These are phyloP conservation scores for Tolypocladium ophioglossoides DNA, from an alignment of 2,329 filamentous ascomycete genomes.

Conservation along the genomic window DNA sequence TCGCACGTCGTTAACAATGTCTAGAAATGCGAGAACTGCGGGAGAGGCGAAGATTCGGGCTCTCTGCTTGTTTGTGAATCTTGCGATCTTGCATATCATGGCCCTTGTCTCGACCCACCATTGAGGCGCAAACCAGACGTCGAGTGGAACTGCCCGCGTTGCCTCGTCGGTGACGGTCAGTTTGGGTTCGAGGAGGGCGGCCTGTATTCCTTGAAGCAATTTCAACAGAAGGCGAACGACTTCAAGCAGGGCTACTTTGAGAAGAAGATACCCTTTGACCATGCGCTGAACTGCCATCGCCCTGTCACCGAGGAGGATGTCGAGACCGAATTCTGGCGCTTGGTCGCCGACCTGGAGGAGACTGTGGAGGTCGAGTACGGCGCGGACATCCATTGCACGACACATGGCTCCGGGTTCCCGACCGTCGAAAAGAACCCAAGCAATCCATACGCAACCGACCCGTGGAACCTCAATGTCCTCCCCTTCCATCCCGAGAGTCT, in stretches of 20 bases:
- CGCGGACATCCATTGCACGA: slow-evolving; percentile 95
- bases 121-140: slow-evolving; percentile 65
- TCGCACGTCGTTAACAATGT: slow-evolving; percentile 5
- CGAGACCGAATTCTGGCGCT: slow-evolving; percentile 90
- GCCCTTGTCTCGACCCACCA: slow-evolving; percentile 78
- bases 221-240: slow-evolving; percentile 88
- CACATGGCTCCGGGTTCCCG: slow-evolving; percentile 92
- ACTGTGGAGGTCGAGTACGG: slow-evolving; percentile 97
- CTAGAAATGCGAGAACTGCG: slow-evolving; percentile 74
- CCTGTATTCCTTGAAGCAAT: slow-evolving; percentile 87
- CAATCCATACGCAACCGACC: slow-evolving; percentile 77
- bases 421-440: slow-evolving; percentile 85
- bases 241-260: slow-evolving; percentile 95
- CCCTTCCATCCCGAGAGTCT: slow-evolving; percentile 85
- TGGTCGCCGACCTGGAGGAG: slow-evolving; percentile 88
- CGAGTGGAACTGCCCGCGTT: slow-evolving; percentile 95
- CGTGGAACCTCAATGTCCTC: slow-evolving; percentile 92
- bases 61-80: slow-evolving; percentile 77
- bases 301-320: slow-evolving; percentile 91
- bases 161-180: slow-evolving; percentile 89
- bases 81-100: slow-evolving; percentile 83
- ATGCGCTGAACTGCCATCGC: slow-evolving; percentile 67
- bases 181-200: slow-evolving; percentile 97
- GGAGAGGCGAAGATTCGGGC: slow-evolving; percentile 61
- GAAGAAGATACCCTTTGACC: slow-evolving; percentile 79